Evolutionary conservation across 192 early-diverging fungal species (phyloP), one percentile per base, ranked within the genome.

Genomic region (Coemansia sp.): DNA sequence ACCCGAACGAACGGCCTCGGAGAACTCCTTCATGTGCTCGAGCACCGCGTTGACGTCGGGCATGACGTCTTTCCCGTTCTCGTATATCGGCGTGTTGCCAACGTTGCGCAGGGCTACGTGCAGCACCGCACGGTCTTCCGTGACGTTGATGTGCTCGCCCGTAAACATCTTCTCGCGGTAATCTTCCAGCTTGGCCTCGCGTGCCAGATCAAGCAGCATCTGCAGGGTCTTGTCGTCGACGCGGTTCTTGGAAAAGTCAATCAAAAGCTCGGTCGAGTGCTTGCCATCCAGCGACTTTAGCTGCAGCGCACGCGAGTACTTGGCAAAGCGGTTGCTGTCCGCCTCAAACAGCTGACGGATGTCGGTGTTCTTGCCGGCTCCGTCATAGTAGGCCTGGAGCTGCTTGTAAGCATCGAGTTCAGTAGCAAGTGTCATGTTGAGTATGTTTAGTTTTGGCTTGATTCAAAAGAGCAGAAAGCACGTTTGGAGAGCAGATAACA

Each of bases 191-290:
- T 91, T 85, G 37, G 92, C 87, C 71, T 95, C 94, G 41, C 83
- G 83, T 59, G 90, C 92, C 47, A 99, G 84, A 41, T 87, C 84
- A 27, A 98, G 76, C 55, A 99, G 85, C 57, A 93, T 80, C 50
- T 84, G 62, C 58, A 96, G 79, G 38, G 92, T 94, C 53, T 92
- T 91, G 45, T 93, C 81, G 27, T 84, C 90, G 56, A 98, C 81
- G 63, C 90, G 84, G 85, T 99, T 97, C 87, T 99, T 99, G 67
- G 96, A 98, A 71, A 90, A 96, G 79, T 99, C 97, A 57, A 98
- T 78, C 51, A 98, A 82, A 49, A 99, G 61, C 73, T 83, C 75
- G 5, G 77, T 74, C 47, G 69, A 87, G 53, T 84, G 71, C 61
- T 87, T 83, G 59, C 70, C 79, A 57, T 73, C 73, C 24, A 82